A percentile compares a stretch with the other conserved stretches of the same genome.
Conservation (phyloP, 108 stramenopile species). For the Cylindrotheca closterium region DNA sequence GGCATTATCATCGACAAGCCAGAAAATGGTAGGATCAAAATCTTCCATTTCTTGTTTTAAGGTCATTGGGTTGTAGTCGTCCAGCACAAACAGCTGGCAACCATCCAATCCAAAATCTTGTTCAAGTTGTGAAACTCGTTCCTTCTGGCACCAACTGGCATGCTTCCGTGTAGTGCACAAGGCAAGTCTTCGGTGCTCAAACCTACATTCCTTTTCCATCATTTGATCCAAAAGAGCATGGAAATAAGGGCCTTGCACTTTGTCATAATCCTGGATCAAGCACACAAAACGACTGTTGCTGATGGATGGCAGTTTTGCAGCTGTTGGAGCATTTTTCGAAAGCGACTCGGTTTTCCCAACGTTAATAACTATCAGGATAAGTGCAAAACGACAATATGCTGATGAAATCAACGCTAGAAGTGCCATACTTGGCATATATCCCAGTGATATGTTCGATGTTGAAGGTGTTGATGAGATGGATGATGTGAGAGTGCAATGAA, state of each 20-base stretch:
- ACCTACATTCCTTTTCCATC: neutral
- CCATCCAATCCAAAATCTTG: neutral
- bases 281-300: slow-evolving; percentile 5
- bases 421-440: no score
- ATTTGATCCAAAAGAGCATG: slow-evolving; percentile 33
- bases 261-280: slow-evolving; percentile 13
- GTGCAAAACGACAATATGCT: no score
- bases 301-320: neutral
- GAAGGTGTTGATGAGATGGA: no score
- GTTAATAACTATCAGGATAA: no score
- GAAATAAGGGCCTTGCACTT: slow-evolving; percentile 24
- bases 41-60: slow-evolving; percentile 1
- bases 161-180: neutral
- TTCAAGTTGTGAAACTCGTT: neutral
- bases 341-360: no score
- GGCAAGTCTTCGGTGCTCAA: neutral
- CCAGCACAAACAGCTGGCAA: slow-evolving; percentile 1
- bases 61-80: slow-evolving; percentile 20
- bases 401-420: no score
- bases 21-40: slow-evolving; percentile 10
- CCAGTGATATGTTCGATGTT: no score
- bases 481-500: no score
- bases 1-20: slow-evolving; percentile 18
- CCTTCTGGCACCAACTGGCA: neutral
- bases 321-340: no score